phyloP scores from a whole-genome alignment of 2,329 filamentous ascomycete species.

The Xylaria hypoxylon region DNA sequence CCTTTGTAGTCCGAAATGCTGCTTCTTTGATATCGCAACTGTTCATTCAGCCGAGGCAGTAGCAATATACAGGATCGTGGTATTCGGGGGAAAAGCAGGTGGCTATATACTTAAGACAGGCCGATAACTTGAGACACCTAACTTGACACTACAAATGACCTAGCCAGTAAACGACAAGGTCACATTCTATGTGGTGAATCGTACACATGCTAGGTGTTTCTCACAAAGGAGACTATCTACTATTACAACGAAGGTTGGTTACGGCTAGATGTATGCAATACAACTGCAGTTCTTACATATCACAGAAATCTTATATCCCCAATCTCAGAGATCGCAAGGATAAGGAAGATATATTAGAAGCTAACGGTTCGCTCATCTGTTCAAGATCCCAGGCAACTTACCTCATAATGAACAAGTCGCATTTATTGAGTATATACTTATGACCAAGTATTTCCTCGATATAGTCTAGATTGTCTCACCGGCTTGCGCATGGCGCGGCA shows the following conservation, averaged over 20 bases:
- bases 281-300: too few relatives aligned
- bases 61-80: not conserved
- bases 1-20: not conserved
- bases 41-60: not conserved
- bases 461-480: conserved; percentile 26
- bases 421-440: not conserved
- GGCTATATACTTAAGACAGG: conserved; percentile 11
- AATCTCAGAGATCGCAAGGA: too few relatives aligned
- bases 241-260: too few relatives aligned
- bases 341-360: too few relatives aligned
- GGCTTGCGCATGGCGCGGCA: conserved; percentile 17
- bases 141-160: not conserved
- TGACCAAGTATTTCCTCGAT: not conserved
- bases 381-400: too few relatives aligned
- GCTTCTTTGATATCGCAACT: not conserved
- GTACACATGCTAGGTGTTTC: too few relatives aligned
- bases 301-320: too few relatives aligned
- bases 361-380: too few relatives aligned
- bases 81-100: not conserved
- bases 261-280: too few relatives aligned
- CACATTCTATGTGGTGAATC: not conserved
- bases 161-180: not conserved
- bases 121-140: conserved; percentile 3
- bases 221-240: not conserved
- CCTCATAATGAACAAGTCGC: too few relatives aligned